Conservation (phyloP, 345 rosid genomes). For the rapeseed (Brassica napus) region Da-Ae NC_063435.1:1816501-1817000, state of each 20-base stretch:
- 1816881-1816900: neutral
- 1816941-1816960: slow-evolving; percentile 29
- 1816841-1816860: neutral
- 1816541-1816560: too few relatives aligned
- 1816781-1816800: neutral
- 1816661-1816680: too few relatives aligned
- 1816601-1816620: too few relatives aligned
- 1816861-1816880: neutral
- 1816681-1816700: too few relatives aligned
- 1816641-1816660: too few relatives aligned
- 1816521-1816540: too few relatives aligned
- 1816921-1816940: neutral
- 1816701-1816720: too few relatives aligned
- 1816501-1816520: neutral
- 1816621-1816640: too few relatives aligned
- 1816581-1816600: too few relatives aligned
- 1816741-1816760: neutral
- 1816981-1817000: slow-evolving; percentile 43
- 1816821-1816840: neutral
- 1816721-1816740: neutral
- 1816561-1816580: too few relatives aligned
- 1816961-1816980: slow-evolving; percentile 47
- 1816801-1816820: neutral
- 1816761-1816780: neutral
- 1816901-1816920: neutral